phyloP scores from a whole-genome alignment of 2,329 filamentous ascomycete species.

The Helotiales sp. region DNA sequence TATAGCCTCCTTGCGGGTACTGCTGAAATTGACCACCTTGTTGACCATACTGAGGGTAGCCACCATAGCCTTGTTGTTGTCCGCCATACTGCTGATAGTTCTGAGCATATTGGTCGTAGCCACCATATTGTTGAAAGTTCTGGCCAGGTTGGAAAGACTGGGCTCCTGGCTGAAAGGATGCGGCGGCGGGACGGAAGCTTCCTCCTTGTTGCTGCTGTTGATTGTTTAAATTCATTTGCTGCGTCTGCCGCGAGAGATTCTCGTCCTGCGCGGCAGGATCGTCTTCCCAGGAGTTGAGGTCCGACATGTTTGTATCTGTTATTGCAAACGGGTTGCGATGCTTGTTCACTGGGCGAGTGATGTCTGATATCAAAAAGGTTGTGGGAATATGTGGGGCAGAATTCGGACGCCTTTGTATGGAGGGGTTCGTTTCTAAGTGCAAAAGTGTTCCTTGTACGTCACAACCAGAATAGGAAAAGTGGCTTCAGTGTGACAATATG shows the following conservation, averaged over 20 bases:
- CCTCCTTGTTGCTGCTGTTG: conserved; percentile 41
- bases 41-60: conserved; percentile 56
- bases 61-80: conserved; percentile 51
- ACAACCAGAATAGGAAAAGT: neutral
- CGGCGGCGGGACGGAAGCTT: conserved; percentile 66
- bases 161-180: conserved; percentile 73
- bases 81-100: conserved; percentile 55
- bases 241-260: conserved; percentile 73
- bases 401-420: neutral
- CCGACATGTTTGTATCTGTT: conserved; percentile 63
- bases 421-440: neutral
- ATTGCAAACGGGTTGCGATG: neutral
- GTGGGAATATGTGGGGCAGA: conserved; percentile 1
- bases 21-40: conserved; percentile 46
- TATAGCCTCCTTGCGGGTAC: conserved; percentile 42
- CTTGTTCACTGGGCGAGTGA: neutral
- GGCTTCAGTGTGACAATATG: neutral
- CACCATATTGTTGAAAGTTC: conserved; percentile 59
- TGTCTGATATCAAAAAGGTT: conserved; percentile 3
- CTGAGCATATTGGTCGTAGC: conserved; percentile 55
- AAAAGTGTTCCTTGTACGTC: neutral
- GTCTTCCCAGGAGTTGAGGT: conserved; percentile 95
- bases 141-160: conserved; percentile 73
- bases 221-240: conserved; percentile 72
- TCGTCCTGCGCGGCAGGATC: conserved; percentile 76